Evolutionary conservation across 2,329 filamentous ascomycete species (phyloP), one percentile per base, ranked within the genome.

Genomic region (Onygena corvina): DNA sequence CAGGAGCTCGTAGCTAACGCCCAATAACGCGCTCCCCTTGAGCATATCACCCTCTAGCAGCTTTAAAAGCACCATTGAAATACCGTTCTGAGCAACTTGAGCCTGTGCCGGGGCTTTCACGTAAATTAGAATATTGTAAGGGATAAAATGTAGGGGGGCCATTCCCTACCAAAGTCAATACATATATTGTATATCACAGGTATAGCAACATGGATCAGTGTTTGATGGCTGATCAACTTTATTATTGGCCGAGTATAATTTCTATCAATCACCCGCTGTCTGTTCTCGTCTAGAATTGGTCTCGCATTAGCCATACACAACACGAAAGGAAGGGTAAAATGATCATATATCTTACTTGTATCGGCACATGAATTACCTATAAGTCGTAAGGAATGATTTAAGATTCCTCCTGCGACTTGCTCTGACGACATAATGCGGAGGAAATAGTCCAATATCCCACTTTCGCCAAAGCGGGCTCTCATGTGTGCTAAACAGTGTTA

Each of bases 311-410:
- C 33, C 4, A 16, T n/a, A 4, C 11, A n/a, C n/a, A 23, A 5
- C 7, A 9, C 14, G 29, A 12, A 34, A 20, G 30, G 16, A 16
- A 12, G 6, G 34, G 34, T 11, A 8, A 23, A n/a, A 20, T 7
- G 6, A 5, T 8, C 7, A 30, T n/a, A 20, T 14, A 54, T n/a
- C 57, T 54, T 56, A 68, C 66, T 61, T 34, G 63, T 69, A 53
- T 71, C 69, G 30, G 69, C 69, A 59, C 69, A 71, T 30, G 65
- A 67, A 51, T 72, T 72, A 3, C 68, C 69, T 50, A 70, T 59
- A 12, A 72, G 50, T 12, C 69, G 64, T 44, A 72, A 55, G 31
- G 67, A 62, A 53, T 70, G 67, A 12, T 67, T 59, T 46, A 71
- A 48, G 7, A 68, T 48, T 46, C 54, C 54, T 30, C 61, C 52